These are phyloP conservation scores for California macrophylla DNA, from an alignment of 441 rosid genomes.

Conservation along the genomic window DNA sequence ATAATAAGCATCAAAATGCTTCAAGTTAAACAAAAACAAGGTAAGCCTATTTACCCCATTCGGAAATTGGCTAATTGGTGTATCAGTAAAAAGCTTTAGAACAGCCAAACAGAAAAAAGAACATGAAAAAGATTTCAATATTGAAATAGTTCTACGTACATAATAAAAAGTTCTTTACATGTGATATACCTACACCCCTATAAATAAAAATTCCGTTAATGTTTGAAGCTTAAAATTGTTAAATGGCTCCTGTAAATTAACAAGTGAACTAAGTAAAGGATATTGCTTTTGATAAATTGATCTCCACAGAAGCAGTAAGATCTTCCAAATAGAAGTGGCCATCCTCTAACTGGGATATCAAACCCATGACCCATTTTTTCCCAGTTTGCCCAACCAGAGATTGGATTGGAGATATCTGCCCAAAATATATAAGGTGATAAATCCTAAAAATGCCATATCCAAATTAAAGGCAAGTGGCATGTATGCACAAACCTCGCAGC, in stretches of 20 bases:
- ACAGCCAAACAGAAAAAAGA: not conserved
- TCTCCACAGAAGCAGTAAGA: constrained; percentile 82
- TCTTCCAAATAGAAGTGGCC: constrained; percentile 92
- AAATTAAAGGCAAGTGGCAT: not conserved
- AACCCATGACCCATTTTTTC: constrained; percentile 92
- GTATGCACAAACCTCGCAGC: constrained; percentile 47
- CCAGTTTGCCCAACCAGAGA: constrained; percentile 67
- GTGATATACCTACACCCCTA: not conserved
- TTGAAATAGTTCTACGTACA: not conserved
- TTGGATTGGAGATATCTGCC: constrained; percentile 75
- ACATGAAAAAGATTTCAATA: not conserved
- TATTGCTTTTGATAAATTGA: constrained; percentile 81
- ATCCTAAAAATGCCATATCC: not conserved
- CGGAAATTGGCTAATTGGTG: not conserved
- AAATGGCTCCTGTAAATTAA: not conserved
- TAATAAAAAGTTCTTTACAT: not conserved
- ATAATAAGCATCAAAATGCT: not conserved
- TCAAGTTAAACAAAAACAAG: not conserved
- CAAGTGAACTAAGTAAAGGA: constrained; percentile 39
- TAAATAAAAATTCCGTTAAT: not conserved
- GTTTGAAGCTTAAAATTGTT: not conserved
- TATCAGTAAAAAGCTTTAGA: too few relatives aligned
- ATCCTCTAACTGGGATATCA: constrained; percentile 93
- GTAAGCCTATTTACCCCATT: too few relatives aligned
- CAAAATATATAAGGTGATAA: constrained; percentile 6